These are phyloP conservation scores for Dactylellina cionopaga DNA, from an alignment of 2,329 filamentous ascomycete species.

Conservation along the genomic window DNA sequence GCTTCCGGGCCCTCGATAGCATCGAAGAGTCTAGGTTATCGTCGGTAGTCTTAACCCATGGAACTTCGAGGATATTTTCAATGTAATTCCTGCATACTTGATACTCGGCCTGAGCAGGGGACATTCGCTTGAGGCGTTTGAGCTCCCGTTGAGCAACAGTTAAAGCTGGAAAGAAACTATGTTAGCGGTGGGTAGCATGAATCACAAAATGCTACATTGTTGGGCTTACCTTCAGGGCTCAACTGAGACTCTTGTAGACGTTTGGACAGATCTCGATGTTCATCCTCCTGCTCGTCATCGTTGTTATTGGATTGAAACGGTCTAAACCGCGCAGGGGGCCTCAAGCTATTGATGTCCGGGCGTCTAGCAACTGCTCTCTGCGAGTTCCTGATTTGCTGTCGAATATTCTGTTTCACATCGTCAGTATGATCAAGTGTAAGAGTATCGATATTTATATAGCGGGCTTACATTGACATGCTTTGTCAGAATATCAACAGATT, in stretches of 20 bases:
- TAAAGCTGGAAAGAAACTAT: conserved; percentile 66
- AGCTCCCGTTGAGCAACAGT: conserved; percentile 93
- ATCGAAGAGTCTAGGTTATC: conserved; percentile 86
- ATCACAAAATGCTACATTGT: neutral
- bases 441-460: too few relatives aligned
- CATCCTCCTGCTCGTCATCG: conserved; percentile 84
- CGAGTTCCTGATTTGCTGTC: conserved; percentile 50
- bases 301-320: conserved; percentile 65
- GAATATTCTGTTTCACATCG: too few relatives aligned
- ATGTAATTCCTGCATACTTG: conserved; percentile 92
- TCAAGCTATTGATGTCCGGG: conserved; percentile 46
- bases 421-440: too few relatives aligned
- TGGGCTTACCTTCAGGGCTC: conserved; percentile 71
- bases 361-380: conserved; percentile 54
- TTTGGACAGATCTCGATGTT: conserved; percentile 90
- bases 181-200: neutral
- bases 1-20: conserved; percentile 79
- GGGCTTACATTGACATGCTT: conserved; percentile 86
- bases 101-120: conserved; percentile 93
- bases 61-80: conserved; percentile 77
- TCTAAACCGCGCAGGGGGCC: conserved; percentile 54
- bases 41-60: conserved; percentile 85
- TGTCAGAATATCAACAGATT: conserved; percentile 83
- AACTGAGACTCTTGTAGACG: conserved; percentile 83
- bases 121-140: conserved; percentile 91